Evolutionary conservation across 768 basidiomycete genomes (phyloP), one percentile per base, ranked within the genome.

Genomic region (Leccinum sublutescens): DNA sequence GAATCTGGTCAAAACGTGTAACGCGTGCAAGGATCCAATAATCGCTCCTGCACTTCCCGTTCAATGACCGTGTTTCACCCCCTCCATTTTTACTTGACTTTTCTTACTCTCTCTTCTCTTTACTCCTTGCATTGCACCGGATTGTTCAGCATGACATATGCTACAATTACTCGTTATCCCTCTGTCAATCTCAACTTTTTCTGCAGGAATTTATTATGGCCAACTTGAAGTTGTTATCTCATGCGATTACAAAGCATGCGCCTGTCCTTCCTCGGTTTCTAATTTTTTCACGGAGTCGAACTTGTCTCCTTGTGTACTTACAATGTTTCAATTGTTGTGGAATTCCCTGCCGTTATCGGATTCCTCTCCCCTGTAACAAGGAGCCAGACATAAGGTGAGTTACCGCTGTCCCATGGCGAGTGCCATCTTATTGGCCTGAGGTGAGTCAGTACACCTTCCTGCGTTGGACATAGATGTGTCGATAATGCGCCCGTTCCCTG

Each of bases 11-110:
- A 60, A 61, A 55, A 1, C 66, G 34, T 71, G 71, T 43, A 60
- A 56, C 45, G 67, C 59, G 12, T 60, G 59, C 67, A 67, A 63
- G 53, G 67, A 67, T 58, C 49, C 67, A 12, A 54, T 64, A 19
- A 43, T 65, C 2, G 55, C 64, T 0, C 38, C 71, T 19, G 45
- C 63, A 43, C 61, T 71, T 6, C 27, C 63, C 7, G 65, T 63
- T 4, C 70, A 65, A 69, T 72, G 58, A 71, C 60, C 58, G 17
- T 52, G 34, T 36, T 50, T 50, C 43, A 23, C 50, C 29, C 47
- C 55, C 55, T 49, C 43, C 52, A 29, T 17, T 19, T 19, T 19
- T 12, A 34, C 34, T 31, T 17, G 11, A 52, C 40, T 10, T 43
- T 43, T 43, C 2, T 2, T 4, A 43, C 40, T 10, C 40, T 43